Base-by-base conservation (phyloP, 768 basidiomycete species). In the Daedalea quercina region DNA sequence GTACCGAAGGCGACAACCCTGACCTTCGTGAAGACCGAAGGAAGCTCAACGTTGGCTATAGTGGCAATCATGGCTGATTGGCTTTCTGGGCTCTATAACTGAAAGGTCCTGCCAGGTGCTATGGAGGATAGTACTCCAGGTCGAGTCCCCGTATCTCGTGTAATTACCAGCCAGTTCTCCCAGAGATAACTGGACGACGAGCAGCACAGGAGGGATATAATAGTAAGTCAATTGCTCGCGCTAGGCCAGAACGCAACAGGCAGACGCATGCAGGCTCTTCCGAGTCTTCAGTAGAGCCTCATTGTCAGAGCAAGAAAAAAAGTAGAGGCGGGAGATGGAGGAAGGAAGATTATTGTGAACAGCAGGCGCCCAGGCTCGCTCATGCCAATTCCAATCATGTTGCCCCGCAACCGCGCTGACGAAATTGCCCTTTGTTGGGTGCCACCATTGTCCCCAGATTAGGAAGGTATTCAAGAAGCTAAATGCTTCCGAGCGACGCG, bases 1-100 rank as follows among this genome's bases (percentile, higher is more conserved):
- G 49, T 34, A 69, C 68, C 47, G 50, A 66, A 66, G 41, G 54
- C 47, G 19, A 55, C 47, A 9, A 62, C 35, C 54, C 68, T 57
- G n/a, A 63, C 47, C 44, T 57, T 64, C 45, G 57, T 49, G 51
- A 67, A 69, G 19, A 53, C 47, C 12, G 55, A 48, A 13, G 59
- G 58, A 34, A 57, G 53, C 44, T 64, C 56, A 62, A 67, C 65
- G 3, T 33, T 35, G 50, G 47, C 42, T 33, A 54, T 44, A 31
- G 13, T 40, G 6, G 37, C 37, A 15, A 40, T 3, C 37, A 40
- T 19, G 19, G 37, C 37, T 40, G 37, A 40, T 6, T 15, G 15
- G 15, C 4, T 40, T 40, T 15, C 19, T 19, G 15, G 19, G 19
- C 20, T 7, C 28, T 31, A 31, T 31, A 11, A 11, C 11, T 31